These are phyloP conservation scores for Hyaloscypha bicolor DNA, from an alignment of 495 filamentous ascomycete genomes.

Conservation along the genomic window DNA sequence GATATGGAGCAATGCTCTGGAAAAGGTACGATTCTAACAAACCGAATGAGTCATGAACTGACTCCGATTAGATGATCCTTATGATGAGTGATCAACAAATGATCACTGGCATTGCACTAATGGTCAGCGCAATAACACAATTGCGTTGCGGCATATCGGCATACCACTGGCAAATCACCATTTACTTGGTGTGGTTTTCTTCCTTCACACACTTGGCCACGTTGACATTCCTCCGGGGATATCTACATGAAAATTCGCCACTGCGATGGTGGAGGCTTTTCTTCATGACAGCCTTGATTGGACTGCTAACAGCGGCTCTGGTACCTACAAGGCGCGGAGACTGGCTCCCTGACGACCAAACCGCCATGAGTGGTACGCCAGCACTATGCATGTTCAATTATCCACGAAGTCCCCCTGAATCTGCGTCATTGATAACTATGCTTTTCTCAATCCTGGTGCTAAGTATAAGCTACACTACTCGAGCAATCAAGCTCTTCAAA, in stretches of 20 bases:
- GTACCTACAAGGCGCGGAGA: not conserved
- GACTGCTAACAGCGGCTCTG: not conserved
- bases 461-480: too few species aligned
- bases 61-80: not conserved
- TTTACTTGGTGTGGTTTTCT: conserved; percentile 13
- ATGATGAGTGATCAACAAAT: conserved; percentile 10
- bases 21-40: not conserved
- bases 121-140: not conserved
- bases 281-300: not conserved
- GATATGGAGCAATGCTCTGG: not conserved
- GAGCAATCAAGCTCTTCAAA: too few species aligned
- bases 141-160: not conserved
- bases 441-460: too few species aligned
- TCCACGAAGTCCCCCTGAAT: too few species aligned
- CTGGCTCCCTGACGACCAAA: too few species aligned
- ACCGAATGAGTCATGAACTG: not conserved
- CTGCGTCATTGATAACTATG: too few species aligned
- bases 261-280: not conserved
- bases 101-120: conserved; percentile 3
- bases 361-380: too few species aligned
- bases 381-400: too few species aligned
- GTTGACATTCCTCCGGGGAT: conserved; percentile 8
- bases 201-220: conserved; percentile 2
- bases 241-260: not conserved
- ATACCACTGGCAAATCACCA: conserved; percentile 12